phyloP scores from a whole-genome alignment of 345 rosid species.

The Salix suchowensis region DNA sequence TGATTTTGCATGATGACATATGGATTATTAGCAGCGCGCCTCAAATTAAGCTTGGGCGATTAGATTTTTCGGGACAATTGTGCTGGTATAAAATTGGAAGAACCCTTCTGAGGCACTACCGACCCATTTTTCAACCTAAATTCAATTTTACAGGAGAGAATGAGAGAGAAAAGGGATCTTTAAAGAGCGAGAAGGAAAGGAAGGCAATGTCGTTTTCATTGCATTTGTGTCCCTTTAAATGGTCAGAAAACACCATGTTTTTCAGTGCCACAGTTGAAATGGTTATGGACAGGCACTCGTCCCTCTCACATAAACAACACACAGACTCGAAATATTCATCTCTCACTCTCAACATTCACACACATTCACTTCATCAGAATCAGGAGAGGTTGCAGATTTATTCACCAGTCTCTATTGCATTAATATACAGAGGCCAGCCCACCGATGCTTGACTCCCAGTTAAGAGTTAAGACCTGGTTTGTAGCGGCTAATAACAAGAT shows the following conservation, averaged over 20 bases:
- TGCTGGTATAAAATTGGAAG: conserved; percentile 26
- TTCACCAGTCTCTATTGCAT: conserved; percentile 19
- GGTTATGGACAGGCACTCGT: conserved; percentile 44
- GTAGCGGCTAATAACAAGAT: too few relatives aligned
- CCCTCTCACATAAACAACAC: conserved; percentile 49
- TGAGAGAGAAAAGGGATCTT: neutral
- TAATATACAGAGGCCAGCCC: conserved; percentile 13
- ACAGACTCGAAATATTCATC: neutral
- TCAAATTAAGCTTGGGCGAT: neutral
- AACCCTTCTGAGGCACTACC: conserved; percentile 22
- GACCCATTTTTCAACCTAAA: conserved; percentile 33
- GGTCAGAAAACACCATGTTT: conserved; percentile 50
- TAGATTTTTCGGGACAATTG: conserved; percentile 26
- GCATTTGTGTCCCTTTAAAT: conserved; percentile 46
- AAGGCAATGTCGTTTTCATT: conserved; percentile 45
- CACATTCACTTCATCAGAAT: conserved; percentile 33
- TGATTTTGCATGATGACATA: conserved; percentile 11
- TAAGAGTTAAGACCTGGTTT: neutral
- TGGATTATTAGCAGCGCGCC: neutral
- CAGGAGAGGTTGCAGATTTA: neutral
- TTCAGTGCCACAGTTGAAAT: conserved; percentile 68
- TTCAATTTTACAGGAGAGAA: conserved; percentile 18
- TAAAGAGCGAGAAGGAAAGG: neutral
- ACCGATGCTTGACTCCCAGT: conserved; percentile 1
- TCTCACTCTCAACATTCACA: neutral